Evolutionary conservation across 768 basidiomycete genomes (phyloP), one percentile per base, ranked within the genome.

Genomic region (Trametopsis cervina): DNA sequence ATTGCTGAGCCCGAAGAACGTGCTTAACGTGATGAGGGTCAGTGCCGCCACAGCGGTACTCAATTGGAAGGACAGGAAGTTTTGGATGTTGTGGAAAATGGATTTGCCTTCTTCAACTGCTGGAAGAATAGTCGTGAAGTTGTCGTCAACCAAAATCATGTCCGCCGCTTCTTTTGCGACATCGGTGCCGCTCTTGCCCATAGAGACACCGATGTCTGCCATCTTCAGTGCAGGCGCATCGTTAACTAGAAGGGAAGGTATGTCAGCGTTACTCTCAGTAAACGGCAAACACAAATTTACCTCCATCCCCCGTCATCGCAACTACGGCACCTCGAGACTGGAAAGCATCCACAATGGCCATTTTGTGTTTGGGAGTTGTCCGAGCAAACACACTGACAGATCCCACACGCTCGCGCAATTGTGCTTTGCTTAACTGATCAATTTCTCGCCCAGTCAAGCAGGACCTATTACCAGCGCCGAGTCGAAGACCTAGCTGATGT

Each of bases 11-110:
- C 86, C 82, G 57, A 98, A 80, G 63, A 93, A 75, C 18, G 94
- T 98, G 63, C 89, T 91, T 47, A 97, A 72, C 1, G 94, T 94
- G 68, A 98, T 97, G 55, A 98, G 73, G n/a, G 89, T 84, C 55
- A 98, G 71, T 2, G 94, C 93, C 18, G 95, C 92, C 2, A 91
- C 90, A n/a, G 95, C 95, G 2, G 95, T 98, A 57, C 91, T 94
- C 15, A 98, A 79, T 65, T 98, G 94, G 78, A 98, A 98, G 36
- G 89, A 80, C 47, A 98, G 69, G 75, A 98, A 98, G 65, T 96
- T 96, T 64, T 98, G 95, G 60, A 98, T 95, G 59, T 98, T 98
- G 68, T 97, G 91, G 66, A 97, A 98, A 58, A 98, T 98, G 2
- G 91, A 89, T 85, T 96, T 92, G 49, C 89, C 90, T 73, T 95